A percentile compares a stretch with the other conserved stretches of the same genome.
phyloP scores from a whole-genome alignment of 331 rosid genomes.

The Acacia pycnantha region DNA sequence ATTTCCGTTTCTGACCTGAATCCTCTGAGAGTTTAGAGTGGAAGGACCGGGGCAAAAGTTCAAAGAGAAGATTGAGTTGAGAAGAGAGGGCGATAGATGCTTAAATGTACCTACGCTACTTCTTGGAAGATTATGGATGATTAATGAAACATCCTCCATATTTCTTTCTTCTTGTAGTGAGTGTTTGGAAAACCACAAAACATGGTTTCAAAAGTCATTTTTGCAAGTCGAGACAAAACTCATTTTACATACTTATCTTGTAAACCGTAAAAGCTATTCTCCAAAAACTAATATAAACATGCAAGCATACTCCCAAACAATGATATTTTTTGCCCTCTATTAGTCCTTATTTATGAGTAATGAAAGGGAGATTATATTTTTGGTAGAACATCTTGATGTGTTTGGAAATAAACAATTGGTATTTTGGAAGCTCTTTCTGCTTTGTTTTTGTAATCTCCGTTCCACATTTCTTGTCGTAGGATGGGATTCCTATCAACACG shows the following conservation, averaged over 20 bases:
- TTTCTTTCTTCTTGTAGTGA: not conserved
- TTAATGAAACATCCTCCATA: not conserved
- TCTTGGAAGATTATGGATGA: not conserved
- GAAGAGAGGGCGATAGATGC: not conserved
- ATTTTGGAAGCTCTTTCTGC: conserved; percentile 1
- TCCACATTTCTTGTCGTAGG: not conserved
- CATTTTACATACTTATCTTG: too few species aligned
- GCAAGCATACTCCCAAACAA: not conserved
- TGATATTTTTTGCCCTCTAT: not conserved
- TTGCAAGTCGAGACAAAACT: too few species aligned
- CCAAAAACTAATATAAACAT: too few species aligned
- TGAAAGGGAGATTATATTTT: not conserved
- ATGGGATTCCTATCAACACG: not conserved
- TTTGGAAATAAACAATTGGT: not conserved
- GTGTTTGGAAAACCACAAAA: too few species aligned
- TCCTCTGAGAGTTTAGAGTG: not conserved
- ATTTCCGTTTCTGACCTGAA: not conserved
- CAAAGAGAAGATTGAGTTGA: not conserved
- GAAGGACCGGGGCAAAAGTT: not conserved
- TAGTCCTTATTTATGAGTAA: not conserved
- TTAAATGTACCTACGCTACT: not conserved
- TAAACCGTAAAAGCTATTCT: too few species aligned
- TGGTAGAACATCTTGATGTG: not conserved
- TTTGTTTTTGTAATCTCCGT: not conserved
- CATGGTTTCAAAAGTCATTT: too few species aligned